Base-by-base conservation (phyloP, 108 stramenopile species). In the Cyclotella atomus region DNA sequence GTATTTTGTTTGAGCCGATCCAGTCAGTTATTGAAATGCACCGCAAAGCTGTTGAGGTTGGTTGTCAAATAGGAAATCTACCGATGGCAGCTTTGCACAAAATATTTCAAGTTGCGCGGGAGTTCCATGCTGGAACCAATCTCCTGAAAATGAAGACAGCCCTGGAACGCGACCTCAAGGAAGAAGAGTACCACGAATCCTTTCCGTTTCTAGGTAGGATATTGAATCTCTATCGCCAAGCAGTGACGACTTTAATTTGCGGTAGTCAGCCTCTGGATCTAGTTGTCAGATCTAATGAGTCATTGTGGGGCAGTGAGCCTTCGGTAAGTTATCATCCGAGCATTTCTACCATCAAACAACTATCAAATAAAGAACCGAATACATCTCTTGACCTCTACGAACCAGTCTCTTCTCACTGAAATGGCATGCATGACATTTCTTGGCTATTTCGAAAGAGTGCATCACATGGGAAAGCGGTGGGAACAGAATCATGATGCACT, bases 1-100 rank as follows among this genome's bases (percentile, higher is more conserved):
- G n/a, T 0, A 27, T 56, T 64, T 43, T 53, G 35, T 50, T 32
- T 44, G 76, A 63, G 50, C 76, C 68, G 8, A 19, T 76, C 2
- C 75, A 76, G 65, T 23, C 67, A 29, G 55, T 62, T 43, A 45
- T 65, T n/a, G 68, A 62, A 29, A 76, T 68, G 75, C 59, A 66
- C 21, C 59, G 33, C 17, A 19, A 52, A 20, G 75, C 45, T 53
- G 72, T 43, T 61, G 71, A 73, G 27, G 24, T 62, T 27, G 78
- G 71, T 20, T 32, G 72, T 45, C 46, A 71, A 25, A 10, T 21
- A 19, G 78, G 78, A 10, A 65, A 62, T 33, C 56, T 6, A 21
- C 35, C 49, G 20, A 55, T 30, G 10, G 78, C 71, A 24, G 65
- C 56, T 28, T 19, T 67, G 45, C 56, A 73, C 24, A 55, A 55